Percentiles rank a stretch among this genome's conserved stretches.
Conservation (phyloP, 2,329 filamentous ascomycete genomes). For the Ophiosphaerella korrae region DNA sequence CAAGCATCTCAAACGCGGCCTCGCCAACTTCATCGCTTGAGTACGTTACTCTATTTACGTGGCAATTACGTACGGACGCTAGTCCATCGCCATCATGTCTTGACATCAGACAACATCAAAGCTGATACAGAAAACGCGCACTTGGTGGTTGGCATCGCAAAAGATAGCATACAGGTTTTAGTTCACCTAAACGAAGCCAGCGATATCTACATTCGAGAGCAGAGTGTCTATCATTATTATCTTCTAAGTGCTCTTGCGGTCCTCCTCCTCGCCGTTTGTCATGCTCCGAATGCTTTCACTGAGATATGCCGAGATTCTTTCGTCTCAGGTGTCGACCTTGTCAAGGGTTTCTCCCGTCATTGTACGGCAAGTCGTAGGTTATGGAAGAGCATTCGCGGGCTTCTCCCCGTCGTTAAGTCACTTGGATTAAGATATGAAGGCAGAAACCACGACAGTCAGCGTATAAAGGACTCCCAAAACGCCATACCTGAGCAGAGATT, state of each 20-base stretch:
- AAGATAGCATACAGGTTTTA: conserved; percentile 25
- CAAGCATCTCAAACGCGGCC: conserved; percentile 14
- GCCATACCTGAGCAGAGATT: background rate
- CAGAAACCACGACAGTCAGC: background rate
- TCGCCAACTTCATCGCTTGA: conserved; percentile 18
- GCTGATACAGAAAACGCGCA: conserved; percentile 13
- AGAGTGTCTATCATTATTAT: conserved; percentile 26
- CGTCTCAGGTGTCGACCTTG: conserved; percentile 21
- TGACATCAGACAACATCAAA: conserved; percentile 21
- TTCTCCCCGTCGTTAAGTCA: conserved; percentile 21
- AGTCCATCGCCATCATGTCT: conserved; percentile 26
- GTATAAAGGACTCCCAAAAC: too few species aligned
- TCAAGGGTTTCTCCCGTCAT: conserved; percentile 24
- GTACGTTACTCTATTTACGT: conserved; percentile 21
- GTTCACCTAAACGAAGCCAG: conserved; percentile 25
- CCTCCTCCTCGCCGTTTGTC: conserved; percentile 23
- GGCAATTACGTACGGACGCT: conserved; percentile 24
- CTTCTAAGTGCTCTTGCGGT: conserved; percentile 23
- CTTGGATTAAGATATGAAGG: conserved; percentile 1
- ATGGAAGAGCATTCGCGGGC: conserved; percentile 25
- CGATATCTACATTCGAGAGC: conserved; percentile 26
- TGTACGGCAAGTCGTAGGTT: conserved; percentile 23
- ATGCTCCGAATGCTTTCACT: conserved; percentile 23
- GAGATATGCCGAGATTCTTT: conserved; percentile 23
- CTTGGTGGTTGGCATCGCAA: conserved; percentile 23